Base-by-base conservation (phyloP, 352 stramenopile genomes). In the Phytophthora melonis region DNA sequence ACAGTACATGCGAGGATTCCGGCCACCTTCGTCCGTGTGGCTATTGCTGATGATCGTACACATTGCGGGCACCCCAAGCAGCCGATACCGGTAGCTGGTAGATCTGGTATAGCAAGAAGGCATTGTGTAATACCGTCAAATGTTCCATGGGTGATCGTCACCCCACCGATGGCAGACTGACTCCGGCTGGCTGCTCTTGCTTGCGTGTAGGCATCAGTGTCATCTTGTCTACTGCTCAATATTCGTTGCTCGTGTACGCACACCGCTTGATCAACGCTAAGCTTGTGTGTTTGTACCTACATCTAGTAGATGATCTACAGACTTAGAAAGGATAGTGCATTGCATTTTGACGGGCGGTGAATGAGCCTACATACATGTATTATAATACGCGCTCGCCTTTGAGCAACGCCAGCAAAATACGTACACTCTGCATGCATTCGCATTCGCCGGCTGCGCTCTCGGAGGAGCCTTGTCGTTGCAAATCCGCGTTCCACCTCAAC, bases 321-420 rank as follows among this genome's bases (percentile, higher is more conserved):
- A 71, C 23, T 65, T 30, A 63, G 27, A 67, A 23, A 61, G 67
- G 60, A 71, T 72, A 72, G 70, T 65, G 50, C 69, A 30, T 39
- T 30, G 47, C 3, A 54, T 27, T 59, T 36, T 66, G 45, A 30
- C 19, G 47, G 36, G 8, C 23, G 18, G 45, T 45, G 32, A 64
- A 11, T 30, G 53, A 19, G 47, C 39, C 50, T 27, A 27, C 23
- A 27, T 27, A 27, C 23, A 27, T 27, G 23, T 27, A 27, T 27
- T 27, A 27, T 27, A 27, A 27, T 27, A 27, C 23, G 23, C 23
- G 23, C 23, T 27, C 23, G 23, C 23, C 23, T 27, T 27, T 27
- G 45, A 56, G 23, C 13, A 19, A 16, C 41, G 41, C 14, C 41
- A 21, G 41, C 41, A 3, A 5, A 23, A 18, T 4, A 50, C n/a